phyloP scores from a whole-genome alignment of 2,329 filamentous ascomycete genomes.

The Fonsecaea erecta region DNA sequence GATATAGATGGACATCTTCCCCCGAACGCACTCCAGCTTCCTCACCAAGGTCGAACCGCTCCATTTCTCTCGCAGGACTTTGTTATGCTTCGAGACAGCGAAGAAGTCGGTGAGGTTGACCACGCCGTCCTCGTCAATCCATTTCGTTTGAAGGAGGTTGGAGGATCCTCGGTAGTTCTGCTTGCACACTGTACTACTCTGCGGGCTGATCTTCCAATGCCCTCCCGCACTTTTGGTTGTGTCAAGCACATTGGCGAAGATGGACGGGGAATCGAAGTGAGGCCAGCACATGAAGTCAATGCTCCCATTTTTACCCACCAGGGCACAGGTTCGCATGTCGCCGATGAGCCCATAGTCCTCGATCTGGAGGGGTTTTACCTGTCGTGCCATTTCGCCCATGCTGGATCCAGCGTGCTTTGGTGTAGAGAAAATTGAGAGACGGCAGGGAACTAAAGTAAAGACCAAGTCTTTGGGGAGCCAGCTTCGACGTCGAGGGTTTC shows the following conservation, averaged over 20 bases:
- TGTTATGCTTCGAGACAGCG: slow-evolving; percentile 67
- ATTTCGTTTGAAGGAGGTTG: slow-evolving; percentile 77
- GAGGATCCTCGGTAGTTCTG: slow-evolving; percentile 77
- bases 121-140: slow-evolving; percentile 75
- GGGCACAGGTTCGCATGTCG: slow-evolving; percentile 77
- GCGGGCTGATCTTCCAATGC: slow-evolving; percentile 66
- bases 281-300: slow-evolving; percentile 83
- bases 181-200: slow-evolving; percentile 66
- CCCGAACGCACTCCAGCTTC: slow-evolving; percentile 73
- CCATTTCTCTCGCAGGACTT: slow-evolving; percentile 41
- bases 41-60: slow-evolving; percentile 59
- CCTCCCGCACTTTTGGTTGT: slow-evolving; percentile 69
- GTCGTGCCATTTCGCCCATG: slow-evolving; percentile 15
- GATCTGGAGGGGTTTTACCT: slow-evolving; percentile 49
- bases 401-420: neutral
- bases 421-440: neutral
- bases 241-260: slow-evolving; percentile 76
- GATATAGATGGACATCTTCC: slow-evolving; percentile 66
- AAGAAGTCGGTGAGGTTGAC: slow-evolving; percentile 77
- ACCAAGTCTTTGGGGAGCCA: neutral
- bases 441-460: neutral
- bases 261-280: slow-evolving; percentile 75
- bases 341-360: slow-evolving; percentile 81
- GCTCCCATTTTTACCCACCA: slow-evolving; percentile 75
- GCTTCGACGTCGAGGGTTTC: slow-evolving; percentile 6